These are phyloP conservation scores for Trichophyton mentagrophytes DNA, from an alignment of 2,329 filamentous ascomycete species.

Conservation along the genomic window DNA sequence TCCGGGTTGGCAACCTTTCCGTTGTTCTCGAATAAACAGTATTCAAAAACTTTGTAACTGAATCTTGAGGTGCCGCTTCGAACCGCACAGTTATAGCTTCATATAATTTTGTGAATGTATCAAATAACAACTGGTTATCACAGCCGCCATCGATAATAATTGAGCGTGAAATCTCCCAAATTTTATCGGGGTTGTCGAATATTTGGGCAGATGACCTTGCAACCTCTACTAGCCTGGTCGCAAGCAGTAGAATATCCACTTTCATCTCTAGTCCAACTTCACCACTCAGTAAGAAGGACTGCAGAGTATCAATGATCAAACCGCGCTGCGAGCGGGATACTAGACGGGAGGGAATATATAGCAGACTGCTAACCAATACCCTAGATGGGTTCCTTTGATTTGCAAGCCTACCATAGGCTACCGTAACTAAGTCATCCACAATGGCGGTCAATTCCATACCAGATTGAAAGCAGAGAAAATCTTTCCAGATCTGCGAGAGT, in stretches of 20 bases:
- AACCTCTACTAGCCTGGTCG: slow-evolving; percentile 29
- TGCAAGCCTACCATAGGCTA: slow-evolving; percentile 24
- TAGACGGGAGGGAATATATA: slow-evolving; percentile 25
- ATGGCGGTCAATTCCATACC: slow-evolving; percentile 24
- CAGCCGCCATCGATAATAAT: slow-evolving; percentile 22
- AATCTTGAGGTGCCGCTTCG: slow-evolving; percentile 23
- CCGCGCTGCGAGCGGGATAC: slow-evolving; percentile 28
- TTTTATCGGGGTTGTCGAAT: slow-evolving; percentile 25
- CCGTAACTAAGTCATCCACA: slow-evolving; percentile 23
- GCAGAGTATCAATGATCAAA: slow-evolving; percentile 23
- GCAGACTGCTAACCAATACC: slow-evolving; percentile 25
- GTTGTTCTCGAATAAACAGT: slow-evolving; percentile 24
- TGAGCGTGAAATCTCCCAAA: slow-evolving; percentile 27
- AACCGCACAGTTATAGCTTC: slow-evolving; percentile 25
- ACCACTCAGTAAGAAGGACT: slow-evolving; percentile 20
- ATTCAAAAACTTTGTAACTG: slow-evolving; percentile 24
- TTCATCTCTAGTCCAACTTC: slow-evolving; percentile 19
- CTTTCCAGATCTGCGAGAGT: slow-evolving; percentile 28
- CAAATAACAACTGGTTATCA: slow-evolving; percentile 18
- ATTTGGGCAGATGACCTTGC: slow-evolving; percentile 27
- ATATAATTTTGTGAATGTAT: slow-evolving; percentile 25
- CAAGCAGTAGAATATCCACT: slow-evolving; percentile 26
- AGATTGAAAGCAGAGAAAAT: slow-evolving; percentile 29
- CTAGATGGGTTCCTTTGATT: slow-evolving; percentile 19
- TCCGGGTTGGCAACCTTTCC: slow-evolving; percentile 21